These are phyloP conservation scores for Cephalotrichum gorgonifer DNA, from an alignment of 2,329 filamentous ascomycete genomes.

Conservation along the genomic window DNA sequence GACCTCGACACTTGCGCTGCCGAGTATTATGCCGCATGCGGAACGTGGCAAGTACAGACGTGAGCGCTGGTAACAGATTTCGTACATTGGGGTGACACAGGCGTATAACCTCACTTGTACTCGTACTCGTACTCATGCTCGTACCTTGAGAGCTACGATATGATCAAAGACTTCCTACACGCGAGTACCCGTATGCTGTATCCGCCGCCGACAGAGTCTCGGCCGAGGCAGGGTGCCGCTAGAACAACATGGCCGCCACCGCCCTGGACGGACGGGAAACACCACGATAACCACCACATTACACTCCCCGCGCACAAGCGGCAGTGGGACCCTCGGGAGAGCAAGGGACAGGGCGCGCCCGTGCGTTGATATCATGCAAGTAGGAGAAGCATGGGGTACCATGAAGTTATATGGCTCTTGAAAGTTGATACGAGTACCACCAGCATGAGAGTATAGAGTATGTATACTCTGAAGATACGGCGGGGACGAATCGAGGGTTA, in stretches of 20 bases:
- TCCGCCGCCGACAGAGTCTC: neutral
- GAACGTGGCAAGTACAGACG: no score
- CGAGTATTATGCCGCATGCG: no score
- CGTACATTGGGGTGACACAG: neutral
- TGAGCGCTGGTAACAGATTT: neutral
- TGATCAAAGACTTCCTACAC: neutral
- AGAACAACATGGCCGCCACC: neutral
- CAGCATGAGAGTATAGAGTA: no score
- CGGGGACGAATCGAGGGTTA: neutral
- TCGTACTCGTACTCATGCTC: neutral
- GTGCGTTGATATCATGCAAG: neutral
- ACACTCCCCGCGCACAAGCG: neutral
- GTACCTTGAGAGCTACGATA: neutral
- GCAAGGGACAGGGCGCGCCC: neutral
- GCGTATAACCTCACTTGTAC: neutral
- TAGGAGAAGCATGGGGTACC: no score
- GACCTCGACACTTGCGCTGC: no score
- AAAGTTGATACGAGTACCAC: no score
- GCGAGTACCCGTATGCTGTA: neutral
- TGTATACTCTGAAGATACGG: no score
- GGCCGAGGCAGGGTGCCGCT: constrained; percentile 3
- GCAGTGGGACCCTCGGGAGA: neutral
- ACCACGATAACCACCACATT: neutral
- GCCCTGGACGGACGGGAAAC: neutral
- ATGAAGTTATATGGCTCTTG: no score